Base-by-base conservation (phyloP, 2,329 filamentous ascomycete species). In the Aspergillus sergii region DNA sequence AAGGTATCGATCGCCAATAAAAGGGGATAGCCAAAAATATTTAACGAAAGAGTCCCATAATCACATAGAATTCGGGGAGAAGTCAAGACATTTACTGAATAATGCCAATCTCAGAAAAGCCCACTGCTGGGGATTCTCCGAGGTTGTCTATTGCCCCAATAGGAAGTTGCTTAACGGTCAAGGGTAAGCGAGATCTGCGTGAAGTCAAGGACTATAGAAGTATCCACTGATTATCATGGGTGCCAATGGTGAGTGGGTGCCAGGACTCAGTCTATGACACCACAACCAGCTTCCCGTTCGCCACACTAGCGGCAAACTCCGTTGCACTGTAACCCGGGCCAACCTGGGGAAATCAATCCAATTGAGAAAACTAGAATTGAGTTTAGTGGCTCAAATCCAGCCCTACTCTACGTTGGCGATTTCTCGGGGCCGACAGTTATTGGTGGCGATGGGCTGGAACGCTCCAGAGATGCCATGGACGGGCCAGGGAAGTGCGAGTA, bases 261-360 rank as follows among this genome's bases (percentile, higher is more conserved):
- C 14, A 16, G 11, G 19, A 16, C 28, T 14, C 28, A 64, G 62
- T 64, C 62, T 43, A 64, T 64, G 62, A 64, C 62, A 64, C 58
- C 55, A 64, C 46, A 60, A 48, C 50, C 39, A 36, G 32, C 36
- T 5, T 39, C 41, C 16, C 2, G 5, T 16, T 55, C n/a, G 51
- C 51, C 51, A 55, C 51, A 34, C 32, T 9, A 30, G 21, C 51
- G 51, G 51, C 21, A 23, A 36, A 39, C 6, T 54, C 32, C 51
- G 32, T 10, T 0, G 32, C 4, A 9, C 34, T 55, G 34, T 3
- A 19, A 41, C 51, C 32, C n/a, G 11, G 23, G 12, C 10, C 30
- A 55, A 21, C 41, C 51, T 26, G 51, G 51, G 32, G 51, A 34
- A 39, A 14, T 26, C 32, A 19, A 10, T 8, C 32, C 32, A 3